phyloP scores from a whole-genome alignment of 2,329 filamentous ascomycete species.

The Calonectria fujianensis region DNA sequence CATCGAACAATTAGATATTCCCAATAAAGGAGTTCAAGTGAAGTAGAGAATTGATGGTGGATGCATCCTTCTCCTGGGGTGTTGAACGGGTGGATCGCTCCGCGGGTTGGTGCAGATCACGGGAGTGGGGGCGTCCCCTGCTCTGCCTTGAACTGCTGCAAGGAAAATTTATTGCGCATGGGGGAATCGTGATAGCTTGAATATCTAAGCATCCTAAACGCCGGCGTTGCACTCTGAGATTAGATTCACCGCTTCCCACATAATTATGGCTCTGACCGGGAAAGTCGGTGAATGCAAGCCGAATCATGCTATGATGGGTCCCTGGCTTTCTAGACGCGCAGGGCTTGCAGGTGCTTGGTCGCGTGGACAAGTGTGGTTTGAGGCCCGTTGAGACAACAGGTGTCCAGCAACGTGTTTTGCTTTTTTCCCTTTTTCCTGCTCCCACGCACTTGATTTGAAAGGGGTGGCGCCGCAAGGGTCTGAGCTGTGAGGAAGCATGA shows the following conservation, averaged over 20 bases:
- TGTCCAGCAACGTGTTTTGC: constrained; percentile 20
- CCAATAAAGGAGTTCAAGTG: not conserved
- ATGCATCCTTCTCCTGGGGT: constrained; percentile 20
- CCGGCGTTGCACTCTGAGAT: constrained; percentile 35
- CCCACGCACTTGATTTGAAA: not conserved
- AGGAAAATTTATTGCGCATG: constrained; percentile 41
- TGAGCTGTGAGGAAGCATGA: not conserved
- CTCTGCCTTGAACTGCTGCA: constrained; percentile 47
- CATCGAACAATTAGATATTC: not conserved
- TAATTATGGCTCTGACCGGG: constrained; percentile 30
- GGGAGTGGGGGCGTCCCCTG: constrained; percentile 51
- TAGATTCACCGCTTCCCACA: constrained; percentile 45
- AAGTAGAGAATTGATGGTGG: not conserved
- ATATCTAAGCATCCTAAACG: constrained; percentile 13
- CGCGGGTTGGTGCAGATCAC: constrained; percentile 40
- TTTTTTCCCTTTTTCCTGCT: not conserved
- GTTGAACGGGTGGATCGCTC: constrained; percentile 46
- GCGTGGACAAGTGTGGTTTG: constrained; percentile 36
- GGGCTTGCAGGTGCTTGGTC: constrained; percentile 41
- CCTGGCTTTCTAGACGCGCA: constrained; percentile 35
- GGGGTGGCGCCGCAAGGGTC: not conserved
- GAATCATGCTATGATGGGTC: constrained; percentile 42
- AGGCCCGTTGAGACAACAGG: constrained; percentile 24
- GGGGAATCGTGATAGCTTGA: constrained; percentile 3
- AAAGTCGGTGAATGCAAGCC: constrained; percentile 50